Conservation (phyloP, 257 asterid genomes). For the Lycium ferocissimum region DNA sequence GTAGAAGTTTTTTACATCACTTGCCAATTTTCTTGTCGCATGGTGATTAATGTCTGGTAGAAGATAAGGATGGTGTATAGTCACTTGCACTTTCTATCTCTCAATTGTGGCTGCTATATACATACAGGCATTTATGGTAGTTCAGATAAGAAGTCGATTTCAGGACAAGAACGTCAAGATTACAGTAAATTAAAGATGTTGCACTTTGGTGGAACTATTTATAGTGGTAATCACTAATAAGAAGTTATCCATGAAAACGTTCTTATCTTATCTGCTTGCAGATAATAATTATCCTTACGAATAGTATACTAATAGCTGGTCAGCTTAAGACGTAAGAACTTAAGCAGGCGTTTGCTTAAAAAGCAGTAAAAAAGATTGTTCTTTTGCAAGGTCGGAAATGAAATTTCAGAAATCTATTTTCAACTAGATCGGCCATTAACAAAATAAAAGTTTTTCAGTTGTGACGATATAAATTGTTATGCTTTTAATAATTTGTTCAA, state of each 20-base stretch:
- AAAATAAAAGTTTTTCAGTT: not conserved
- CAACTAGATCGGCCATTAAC: not conserved
- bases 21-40: slow-evolving; percentile 1
- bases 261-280: not conserved
- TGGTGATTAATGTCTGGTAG: not conserved
- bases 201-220: not conserved
- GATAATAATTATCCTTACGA: not conserved
- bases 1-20: not conserved
- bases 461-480: not conserved
- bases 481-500: not conserved
- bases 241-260: not conserved
- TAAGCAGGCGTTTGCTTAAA: not conserved
- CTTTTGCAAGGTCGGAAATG: too few relatives aligned
- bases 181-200: not conserved
- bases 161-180: not conserved
- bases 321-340: not conserved
- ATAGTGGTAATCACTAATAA: not conserved
- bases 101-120: not conserved
- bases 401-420: not conserved
- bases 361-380: too few relatives aligned
- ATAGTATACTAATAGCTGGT: too few relatives aligned
- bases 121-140: not conserved
- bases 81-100: not conserved
- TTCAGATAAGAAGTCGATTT: not conserved
- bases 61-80: not conserved